These are phyloP conservation scores for Aspergillus phoenicis DNA, from an alignment of 2,329 filamentous ascomycete species.

Conservation along the genomic window DNA sequence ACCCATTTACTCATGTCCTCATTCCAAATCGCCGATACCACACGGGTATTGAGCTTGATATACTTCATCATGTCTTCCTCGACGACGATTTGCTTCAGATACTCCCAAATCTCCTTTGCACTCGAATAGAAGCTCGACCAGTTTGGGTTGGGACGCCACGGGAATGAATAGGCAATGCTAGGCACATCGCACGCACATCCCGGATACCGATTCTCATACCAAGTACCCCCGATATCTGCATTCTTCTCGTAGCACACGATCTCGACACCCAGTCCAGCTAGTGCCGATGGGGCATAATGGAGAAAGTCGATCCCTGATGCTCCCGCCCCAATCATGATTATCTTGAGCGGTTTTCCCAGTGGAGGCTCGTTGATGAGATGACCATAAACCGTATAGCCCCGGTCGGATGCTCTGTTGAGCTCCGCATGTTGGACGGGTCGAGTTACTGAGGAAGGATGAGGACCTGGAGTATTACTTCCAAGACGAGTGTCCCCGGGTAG, in stretches of 20 bases:
- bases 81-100: slow-evolving; percentile 10
- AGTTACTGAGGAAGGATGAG: slow-evolving; percentile 6
- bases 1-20: slow-evolving; percentile 9
- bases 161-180: slow-evolving; percentile 9
- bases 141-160: slow-evolving; percentile 6
- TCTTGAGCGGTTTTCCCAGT: slow-evolving; percentile 23
- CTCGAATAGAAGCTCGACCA: slow-evolving; percentile 22
- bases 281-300: slow-evolving; percentile 34
- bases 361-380: slow-evolving; percentile 12
- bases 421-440: slow-evolving; percentile 10
- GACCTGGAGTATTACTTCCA: slow-evolving; percentile 9
- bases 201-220: slow-evolving; percentile 38
- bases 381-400: slow-evolving; percentile 3
- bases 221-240: slow-evolving; percentile 34
- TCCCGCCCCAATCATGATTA: slow-evolving; percentile 41
- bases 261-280: slow-evolving; percentile 35
- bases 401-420: slow-evolving; percentile 8
- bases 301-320: slow-evolving; percentile 40
- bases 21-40: slow-evolving; percentile 5
- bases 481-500: neutral
- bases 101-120: slow-evolving; percentile 9
- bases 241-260: slow-evolving; percentile 33
- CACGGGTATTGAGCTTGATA: neutral
- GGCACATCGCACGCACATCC: slow-evolving; percentile 35
- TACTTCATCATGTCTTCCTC: slow-evolving; percentile 14